Base-by-base conservation (phyloP, 78 protist genomes). In the Guillardia theta region DNA sequence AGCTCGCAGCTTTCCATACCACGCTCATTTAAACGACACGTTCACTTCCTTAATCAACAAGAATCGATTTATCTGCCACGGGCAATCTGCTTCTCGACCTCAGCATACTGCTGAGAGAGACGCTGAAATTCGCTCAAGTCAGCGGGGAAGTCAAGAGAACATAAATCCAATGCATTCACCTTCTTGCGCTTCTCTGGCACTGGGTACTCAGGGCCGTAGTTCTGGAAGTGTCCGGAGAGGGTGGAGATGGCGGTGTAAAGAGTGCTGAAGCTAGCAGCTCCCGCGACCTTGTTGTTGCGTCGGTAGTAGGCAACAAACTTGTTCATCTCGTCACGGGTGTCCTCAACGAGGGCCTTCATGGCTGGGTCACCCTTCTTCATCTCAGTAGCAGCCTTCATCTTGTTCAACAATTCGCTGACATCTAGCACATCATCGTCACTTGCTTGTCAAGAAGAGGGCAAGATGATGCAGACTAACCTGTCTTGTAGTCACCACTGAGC, bases 181-280 rank as follows among this genome's bases (percentile, higher is more conserved):
- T 78, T 78, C 90, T 78, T 37, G 90, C 90, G 90, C 90, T 78
- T 78, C 45, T 37, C 90, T 2, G 90, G 90, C 45, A 78, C 90
- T 27, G 90, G 90, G 48, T 78, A 78, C 90, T 78, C 90, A 21
- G 90, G 10, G 21, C 90, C 90, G 24, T 78, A 78, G 48, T 78
- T 78, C 48, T 78, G 90, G 48, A 78, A 78, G 48, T 78, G 90
- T 21, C 90, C 90, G 33, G 90, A 78, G 24, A 78, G 90, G 15
- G 90, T 78, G 30, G 53, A 43, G 90, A 78, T 43, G 4, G 90
- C 90, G 12, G 90, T 78, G 48, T 78, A 78, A 10, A 78, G 48
- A 5, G 90, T 78, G 50, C 44, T n/a, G 8, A 78, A 78, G 90
- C 90, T 78, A 30, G 90, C 90, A 5, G 90, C 90, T 10, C 90